A percentile compares a stretch with the other conserved stretches of the same genome.
phyloP scores from a whole-genome alignment of 108 stramenopile species.

The Parietichytrium sp. region DNA sequence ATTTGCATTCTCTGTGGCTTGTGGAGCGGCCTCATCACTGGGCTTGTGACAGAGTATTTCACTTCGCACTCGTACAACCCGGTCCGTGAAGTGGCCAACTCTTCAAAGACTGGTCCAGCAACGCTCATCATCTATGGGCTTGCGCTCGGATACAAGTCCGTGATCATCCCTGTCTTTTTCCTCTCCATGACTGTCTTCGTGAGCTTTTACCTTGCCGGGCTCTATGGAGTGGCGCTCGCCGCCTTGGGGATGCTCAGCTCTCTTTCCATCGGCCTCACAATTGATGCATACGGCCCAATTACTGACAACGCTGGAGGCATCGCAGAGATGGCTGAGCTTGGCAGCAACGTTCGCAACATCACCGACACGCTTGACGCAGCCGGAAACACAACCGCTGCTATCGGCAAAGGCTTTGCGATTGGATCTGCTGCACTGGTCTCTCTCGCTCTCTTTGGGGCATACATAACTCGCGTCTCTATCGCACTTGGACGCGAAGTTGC shows the following conservation, averaged over 20 bases:
- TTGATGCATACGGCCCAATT: slow-evolving; percentile 98
- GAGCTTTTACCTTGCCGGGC: slow-evolving; percentile 82
- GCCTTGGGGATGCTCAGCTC: slow-evolving; percentile 97
- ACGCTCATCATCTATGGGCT: slow-evolving; percentile 99
- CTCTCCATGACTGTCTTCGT: slow-evolving; percentile 86
- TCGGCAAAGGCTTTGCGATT: slow-evolving; percentile 99
- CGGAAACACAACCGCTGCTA: slow-evolving; percentile 98
- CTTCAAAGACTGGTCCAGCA: slow-evolving; percentile 93
- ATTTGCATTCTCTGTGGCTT: slow-evolving; percentile 82
- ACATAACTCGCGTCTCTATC: slow-evolving; percentile 85
- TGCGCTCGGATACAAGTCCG: slow-evolving; percentile 95
- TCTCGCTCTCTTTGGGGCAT: slow-evolving; percentile 92
- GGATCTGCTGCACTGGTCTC: slow-evolving; percentile 96
- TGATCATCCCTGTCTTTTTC: slow-evolving; percentile 91
- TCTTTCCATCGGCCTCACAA: slow-evolving; percentile 94
- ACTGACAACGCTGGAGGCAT: slow-evolving; percentile 99
- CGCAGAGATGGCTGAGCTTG: slow-evolving; percentile 97
- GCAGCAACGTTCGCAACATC: slow-evolving; percentile 86
- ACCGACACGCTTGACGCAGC: slow-evolving; percentile 97
- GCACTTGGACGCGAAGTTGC: slow-evolving; percentile 58
- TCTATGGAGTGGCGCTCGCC: slow-evolving; percentile 94
- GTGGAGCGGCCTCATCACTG: slow-evolving; percentile 90
- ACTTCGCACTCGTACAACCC: slow-evolving; percentile 90
- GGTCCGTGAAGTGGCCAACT: slow-evolving; percentile 83
- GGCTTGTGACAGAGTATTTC: slow-evolving; percentile 96